Evolutionary conservation across 352 stramenopile species (phyloP), one percentile per base, ranked within the genome.

Genomic region (Phytophthora ohioensis): DNA sequence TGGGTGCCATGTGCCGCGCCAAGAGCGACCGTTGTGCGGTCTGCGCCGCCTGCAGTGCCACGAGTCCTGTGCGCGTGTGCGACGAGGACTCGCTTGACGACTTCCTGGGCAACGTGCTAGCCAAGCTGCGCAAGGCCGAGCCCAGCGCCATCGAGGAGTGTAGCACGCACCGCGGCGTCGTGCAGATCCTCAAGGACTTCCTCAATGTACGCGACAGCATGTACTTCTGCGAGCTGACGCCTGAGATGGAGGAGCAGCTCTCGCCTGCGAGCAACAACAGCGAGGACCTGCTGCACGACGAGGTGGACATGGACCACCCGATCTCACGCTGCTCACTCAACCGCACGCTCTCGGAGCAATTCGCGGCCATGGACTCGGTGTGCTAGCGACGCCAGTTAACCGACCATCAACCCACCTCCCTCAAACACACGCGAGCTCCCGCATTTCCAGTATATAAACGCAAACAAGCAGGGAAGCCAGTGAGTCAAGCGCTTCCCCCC

Each of bases 131-230:
- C 62, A 81, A 78, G 68, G 63, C 67, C 11, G 54, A 76, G 30
- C 72, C 73, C 4, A 60, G 73, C 1, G 73, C 70, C 15, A 85
- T 93, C 54, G 74, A 82, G 35, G 64, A 79, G 39, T 95, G 87
- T 76, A 82, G 80, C 57, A 67, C 47, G 38, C 87, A 93, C 77
- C 81, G 87, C 68, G 87, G 87, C 57, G 78, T 92, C 38, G 87
- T 95, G 64, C 83, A 90, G 64, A 92, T 95, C 61, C 78, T 95
- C 57, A 95, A 91, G 78, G 84, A 93, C 36, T 95, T 95, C 43
- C 69, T 95, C n/a, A 85, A 86, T 49, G 79, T 95, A 68, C 84
- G 84, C 73, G 60, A 91, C 54, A 79, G 84, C 76, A 84, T 82
- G 67, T 93, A 91, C 76, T 93, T 95, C 61, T 92, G 84, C 48